phyloP scores from a whole-genome alignment of 441 rosid genomes.

The Erodium trifolium region DNA sequence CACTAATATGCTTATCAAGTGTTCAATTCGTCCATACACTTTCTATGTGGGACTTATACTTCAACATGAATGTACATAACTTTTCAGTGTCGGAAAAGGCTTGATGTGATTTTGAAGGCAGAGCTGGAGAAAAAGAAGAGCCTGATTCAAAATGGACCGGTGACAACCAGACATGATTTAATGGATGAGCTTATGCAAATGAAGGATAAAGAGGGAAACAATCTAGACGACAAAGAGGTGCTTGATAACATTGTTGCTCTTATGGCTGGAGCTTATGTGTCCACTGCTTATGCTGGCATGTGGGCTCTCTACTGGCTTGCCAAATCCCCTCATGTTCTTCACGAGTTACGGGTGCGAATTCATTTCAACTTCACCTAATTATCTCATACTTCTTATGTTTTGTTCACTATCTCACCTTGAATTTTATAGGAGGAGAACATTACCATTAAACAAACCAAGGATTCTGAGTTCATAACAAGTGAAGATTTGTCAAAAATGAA shows the following conservation, averaged over 20 bases:
- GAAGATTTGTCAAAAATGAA: conserved; percentile 30
- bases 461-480: conserved; percentile 27
- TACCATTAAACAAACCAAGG: conserved; percentile 21
- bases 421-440: conserved; percentile 31
- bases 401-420: too few relatives aligned
- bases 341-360: conserved; percentile 24
- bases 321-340: conserved; percentile 31
- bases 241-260: conserved; percentile 32
- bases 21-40: too few relatives aligned
- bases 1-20: too few relatives aligned
- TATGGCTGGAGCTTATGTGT: conserved; percentile 27
- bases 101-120: conserved; percentile 25
- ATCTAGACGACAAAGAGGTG: conserved; percentile 34
- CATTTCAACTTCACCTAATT: too few relatives aligned
- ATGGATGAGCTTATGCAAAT: conserved; percentile 38
- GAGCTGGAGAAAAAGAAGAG: conserved; percentile 31
- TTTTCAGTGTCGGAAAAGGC: conserved; percentile 26
- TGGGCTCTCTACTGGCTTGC: conserved; percentile 40
- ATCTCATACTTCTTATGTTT: too few relatives aligned
- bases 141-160: neutral
- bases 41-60: too few relatives aligned
- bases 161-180: conserved; percentile 17
- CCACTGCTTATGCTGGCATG: conserved; percentile 24
- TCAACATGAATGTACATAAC: too few relatives aligned
- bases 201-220: conserved; percentile 31